Base-by-base conservation (phyloP, 768 basidiomycete species). In the Glaciozyma martinii region DNA sequence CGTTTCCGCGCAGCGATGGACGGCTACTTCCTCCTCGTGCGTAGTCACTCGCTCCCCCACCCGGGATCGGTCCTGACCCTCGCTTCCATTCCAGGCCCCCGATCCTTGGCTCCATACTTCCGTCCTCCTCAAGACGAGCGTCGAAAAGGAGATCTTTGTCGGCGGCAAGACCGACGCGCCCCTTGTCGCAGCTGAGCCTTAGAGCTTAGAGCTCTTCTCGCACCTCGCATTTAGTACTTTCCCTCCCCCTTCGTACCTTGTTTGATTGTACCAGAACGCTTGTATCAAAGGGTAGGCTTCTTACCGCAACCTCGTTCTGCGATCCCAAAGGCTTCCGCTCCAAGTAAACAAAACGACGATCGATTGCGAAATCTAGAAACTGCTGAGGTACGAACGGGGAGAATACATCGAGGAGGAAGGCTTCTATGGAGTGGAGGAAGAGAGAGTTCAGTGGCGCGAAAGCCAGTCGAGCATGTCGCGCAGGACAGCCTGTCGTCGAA, bases 1-100 rank as follows among this genome's bases (percentile, higher is more conserved):
- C 63, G 73, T 53, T 73, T 73, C 65, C 65, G 72, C 12, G 71
- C 70, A 27, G 70, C 72, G 15, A 73, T 73, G 58, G 64, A 71
- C 50, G 69, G 65, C 6, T 72, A 72, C 60, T 64, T 74, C 13
- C 60, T 69, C 4, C 73, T 74, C 29, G 71, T 27, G 25, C 49
- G 49, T 25, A n/a, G 3, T 50, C 49, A 3, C 49, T 25, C 4
- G 13, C 25, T 47, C 49, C 13, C 10, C n/a, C n/a, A 5, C 10
- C 13, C 10, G 2, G 23, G 27, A 12, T 50, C 21, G n/a, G 8
- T 25, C 21, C n/a, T 50, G 10, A 50, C 23, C 18, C 18, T 47
- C 42, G 3, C 21, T 47, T 7, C 21, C 10, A 1, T 21, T 12
- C 6, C 46, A 50, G 49, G 49, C 49, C 9, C 49, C 49, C 49